Evolutionary conservation across 768 basidiomycete species (phyloP).

Genomic region (Boletus fagicola): DNA sequence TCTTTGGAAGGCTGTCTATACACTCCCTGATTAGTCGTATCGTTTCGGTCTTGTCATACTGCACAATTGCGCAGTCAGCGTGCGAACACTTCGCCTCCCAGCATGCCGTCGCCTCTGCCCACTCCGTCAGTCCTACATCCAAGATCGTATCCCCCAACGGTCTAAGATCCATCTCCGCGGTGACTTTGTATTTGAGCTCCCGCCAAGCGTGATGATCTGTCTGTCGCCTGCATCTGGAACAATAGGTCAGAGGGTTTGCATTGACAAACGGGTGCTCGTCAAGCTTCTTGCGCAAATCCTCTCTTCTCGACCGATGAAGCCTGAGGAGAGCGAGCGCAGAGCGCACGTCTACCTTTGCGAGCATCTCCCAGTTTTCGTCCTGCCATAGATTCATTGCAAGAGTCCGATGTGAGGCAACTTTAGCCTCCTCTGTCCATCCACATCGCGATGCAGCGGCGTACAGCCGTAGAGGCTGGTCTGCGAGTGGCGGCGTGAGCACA

Average conservation of each 20-base stretch:
- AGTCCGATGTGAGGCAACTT: constrained; percentile 52
- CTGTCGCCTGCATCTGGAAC: constrained; percentile 46
- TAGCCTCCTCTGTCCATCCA: constrained; percentile 57
- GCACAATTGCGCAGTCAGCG: constrained; percentile 42
- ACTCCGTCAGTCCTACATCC: constrained; percentile 47
- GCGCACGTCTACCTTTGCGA: constrained; percentile 47
- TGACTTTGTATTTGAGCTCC: constrained; percentile 57
- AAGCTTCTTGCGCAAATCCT: constrained; percentile 47
- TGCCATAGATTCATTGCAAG: constrained; percentile 53
- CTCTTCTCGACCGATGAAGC: constrained; percentile 53
- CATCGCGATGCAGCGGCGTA: constrained; percentile 56
- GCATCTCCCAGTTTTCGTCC: constrained; percentile 41
- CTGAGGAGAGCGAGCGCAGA: constrained; percentile 55
- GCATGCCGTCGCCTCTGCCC: constrained; percentile 59
- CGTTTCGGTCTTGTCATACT: constrained; percentile 58
- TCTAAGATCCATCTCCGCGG: constrained; percentile 56
- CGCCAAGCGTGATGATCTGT: constrained; percentile 64
- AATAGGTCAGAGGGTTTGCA: constrained; percentile 39
- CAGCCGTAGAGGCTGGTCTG: constrained; percentile 49
- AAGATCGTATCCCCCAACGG: constrained; percentile 59
- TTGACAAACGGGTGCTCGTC: constrained; percentile 59
- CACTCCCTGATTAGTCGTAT: constrained; percentile 54
- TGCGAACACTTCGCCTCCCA: constrained; percentile 57
- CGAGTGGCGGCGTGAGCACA: constrained; percentile 50
- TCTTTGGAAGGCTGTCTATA: constrained; percentile 47